Evolutionary conservation across 2,329 filamentous ascomycete species (phyloP).

Genomic region (Pseudogymnoascus sp.): DNA sequence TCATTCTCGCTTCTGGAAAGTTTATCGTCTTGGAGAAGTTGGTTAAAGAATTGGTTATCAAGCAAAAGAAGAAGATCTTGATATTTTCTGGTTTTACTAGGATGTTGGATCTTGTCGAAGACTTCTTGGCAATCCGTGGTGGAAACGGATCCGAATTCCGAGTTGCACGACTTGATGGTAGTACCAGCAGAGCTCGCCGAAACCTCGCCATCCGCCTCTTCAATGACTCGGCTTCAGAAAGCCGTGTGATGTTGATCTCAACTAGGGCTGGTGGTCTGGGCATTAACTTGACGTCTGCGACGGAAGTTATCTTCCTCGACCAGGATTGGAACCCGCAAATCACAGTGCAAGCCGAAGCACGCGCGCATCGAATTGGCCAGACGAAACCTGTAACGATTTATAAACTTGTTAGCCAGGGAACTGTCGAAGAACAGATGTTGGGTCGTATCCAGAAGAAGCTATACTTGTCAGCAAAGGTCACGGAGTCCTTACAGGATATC

Average conservation of each 20-base stretch:
- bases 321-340: constrained; percentile 98
- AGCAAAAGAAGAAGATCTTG: constrained; percentile 67
- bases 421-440: constrained; percentile 82
- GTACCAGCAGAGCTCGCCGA: constrained; percentile 69
- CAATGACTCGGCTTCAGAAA: constrained; percentile 70
- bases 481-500: constrained; percentile 48
- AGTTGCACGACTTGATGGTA: constrained; percentile 77
- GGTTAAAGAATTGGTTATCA: constrained; percentile 65
- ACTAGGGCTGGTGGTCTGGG: constrained; percentile 92
- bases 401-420: constrained; percentile 80
- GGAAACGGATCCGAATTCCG: constrained; percentile 57
- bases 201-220: constrained; percentile 92
- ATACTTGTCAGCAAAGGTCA: constrained; percentile 52
- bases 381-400: constrained; percentile 93
- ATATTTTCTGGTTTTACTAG: constrained; percentile 93
- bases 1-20: constrained; percentile 86
- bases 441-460: constrained; percentile 44
- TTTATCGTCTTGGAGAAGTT: constrained; percentile 75
- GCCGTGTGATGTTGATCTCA: constrained; percentile 87
- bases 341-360: constrained; percentile 86
- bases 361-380: constrained; percentile 92
- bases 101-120: constrained; percentile 83
- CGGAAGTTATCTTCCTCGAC: constrained; percentile 95
- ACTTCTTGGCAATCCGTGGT: constrained; percentile 54
- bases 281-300: constrained; percentile 92